Evolutionary conservation across 2,329 filamentous ascomycete genomes (phyloP), one percentile per base, ranked within the genome.

Genomic region (Coniella lustricola): DNA sequence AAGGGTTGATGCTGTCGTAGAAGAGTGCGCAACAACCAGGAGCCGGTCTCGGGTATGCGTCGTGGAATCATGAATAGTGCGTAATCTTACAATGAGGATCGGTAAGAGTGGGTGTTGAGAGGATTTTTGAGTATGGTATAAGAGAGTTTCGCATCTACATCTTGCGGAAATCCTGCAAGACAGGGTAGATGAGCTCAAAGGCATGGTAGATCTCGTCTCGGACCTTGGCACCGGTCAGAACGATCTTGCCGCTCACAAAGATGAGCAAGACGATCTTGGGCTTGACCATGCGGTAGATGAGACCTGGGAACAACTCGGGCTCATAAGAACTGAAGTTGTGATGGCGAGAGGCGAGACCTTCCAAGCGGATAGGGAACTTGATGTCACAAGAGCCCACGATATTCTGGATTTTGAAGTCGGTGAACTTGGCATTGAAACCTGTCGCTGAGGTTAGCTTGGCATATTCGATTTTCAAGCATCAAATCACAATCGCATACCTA

Each of bases 221-320:
- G 56, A 97, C 90, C 67, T 98, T 97, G 58, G 93, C 93, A 63
- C 93, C 93, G 36, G 93, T 97, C 65, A 97, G 79, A 62, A 97
- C 93, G 54, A 97, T 97, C 79, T 97, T 97, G 64, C 91, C 93
- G 62, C 86, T 93, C 62, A 97, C 91, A 74, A 97, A 97, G 69
- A 98, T 96, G 64, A 97, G 75, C 21, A 97, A 82, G 46, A 97
- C 91, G 59, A 97, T 95, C 82, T 97, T 97, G 17, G 93, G 93
- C 77, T 97, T 97, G 77, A 97, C 96, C 93, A 98, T 98, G 67
- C 93, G 90, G 73, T 98, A 98, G 72, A 98, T 98, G 45, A 98
- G 84, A 81, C 93, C 93, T 63, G 93, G 93, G 80, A 97, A 98
- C 67, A 98, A 70, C 67, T 98, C 93, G 58, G 93, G 93, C 70